These are phyloP conservation scores for Akanthomyces muscarius DNA, from an alignment of 2,329 filamentous ascomycete species.

Conservation along the genomic window DNA sequence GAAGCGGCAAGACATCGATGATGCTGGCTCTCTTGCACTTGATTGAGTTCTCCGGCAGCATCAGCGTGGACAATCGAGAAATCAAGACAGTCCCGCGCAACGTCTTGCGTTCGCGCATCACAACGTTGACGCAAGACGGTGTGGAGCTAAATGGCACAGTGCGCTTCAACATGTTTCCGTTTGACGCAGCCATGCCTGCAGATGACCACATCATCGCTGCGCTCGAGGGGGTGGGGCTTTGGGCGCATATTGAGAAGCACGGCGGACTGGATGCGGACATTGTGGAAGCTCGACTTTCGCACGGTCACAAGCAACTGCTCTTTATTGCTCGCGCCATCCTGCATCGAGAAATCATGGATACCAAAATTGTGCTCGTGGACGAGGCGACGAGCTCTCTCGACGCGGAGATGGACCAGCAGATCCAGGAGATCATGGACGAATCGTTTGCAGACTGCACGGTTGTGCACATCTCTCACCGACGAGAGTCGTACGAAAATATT, in stretches of 20 bases:
- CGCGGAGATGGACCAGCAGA: conserved; percentile 18
- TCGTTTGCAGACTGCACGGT: conserved; percentile 20
- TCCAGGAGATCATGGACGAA: conserved; percentile 18
- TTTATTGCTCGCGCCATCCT: conserved; percentile 22
- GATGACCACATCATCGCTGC: conserved; percentile 18
- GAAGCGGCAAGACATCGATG: conserved; percentile 19
- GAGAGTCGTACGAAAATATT: conserved; percentile 13
- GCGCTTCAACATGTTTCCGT: conserved; percentile 17
- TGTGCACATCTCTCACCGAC: conserved; percentile 20
- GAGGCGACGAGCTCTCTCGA: conserved; percentile 23
- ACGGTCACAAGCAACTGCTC: conserved; percentile 22
- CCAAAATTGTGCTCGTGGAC: conserved; percentile 21
- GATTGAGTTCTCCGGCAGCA: conserved; percentile 23
- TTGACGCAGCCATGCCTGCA: background rate
- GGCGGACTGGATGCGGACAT: conserved; percentile 19
- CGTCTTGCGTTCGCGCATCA: conserved; percentile 27
- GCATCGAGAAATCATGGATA: conserved; percentile 17
- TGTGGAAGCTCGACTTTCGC: conserved; percentile 14
- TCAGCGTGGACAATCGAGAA: conserved; percentile 29
- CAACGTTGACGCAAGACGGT: conserved; percentile 30
- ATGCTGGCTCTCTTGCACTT: conserved; percentile 13
- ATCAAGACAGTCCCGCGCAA: conserved; percentile 23
- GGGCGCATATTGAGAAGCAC: conserved; percentile 15
- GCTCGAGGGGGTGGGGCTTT: conserved; percentile 19
- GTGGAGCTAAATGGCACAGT: conserved; percentile 20